Evolutionary conservation across 257 asterid species (phyloP), one percentile per base, ranked within the genome.

Genomic region (Euphrasia confusa): DNA sequence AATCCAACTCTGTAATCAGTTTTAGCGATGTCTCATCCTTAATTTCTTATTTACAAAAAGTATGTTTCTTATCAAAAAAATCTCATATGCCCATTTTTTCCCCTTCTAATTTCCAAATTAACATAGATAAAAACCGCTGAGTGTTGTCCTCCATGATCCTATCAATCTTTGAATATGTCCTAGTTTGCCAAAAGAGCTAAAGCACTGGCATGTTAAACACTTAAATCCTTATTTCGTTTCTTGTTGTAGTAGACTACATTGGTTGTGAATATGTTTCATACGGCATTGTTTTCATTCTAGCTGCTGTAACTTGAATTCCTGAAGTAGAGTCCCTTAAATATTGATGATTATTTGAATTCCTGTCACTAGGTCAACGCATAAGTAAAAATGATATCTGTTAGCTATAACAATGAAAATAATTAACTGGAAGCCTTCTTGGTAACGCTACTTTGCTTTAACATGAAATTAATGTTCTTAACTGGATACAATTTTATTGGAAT

Each of bases 111-210:
- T 33, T 33, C 39, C 8, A 33, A 5, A 33, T 33, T 5, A 33
- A 33, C 39, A 33, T 33, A 39, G 33, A 33, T 11, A 27, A 54
- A 10, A 14, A 64, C 37, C 24, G 21, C 53, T 71, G 66, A 59
- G 66, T 67, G 24, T 32, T 59, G 42, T 17, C 15, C 5, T 3
- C 33, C 5, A 5, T 30, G 33, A 1, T 45, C 68, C 30, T 40
- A 47, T 55, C 69, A 39, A 33, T 42, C 54, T 62, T 58, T 66
- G 64, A 47, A 39, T 50, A 1, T 18, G 40, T 26, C 70, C 48
- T 70, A 49, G 64, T 35, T 53, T 53, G 61, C 56, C 60, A 33
- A 60, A 53, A 42, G 61, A 56, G 66, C 60, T 67, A 28, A 28
- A 24, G 26, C 39, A 55, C 49, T 49, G 9, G 42, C 50, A 21